Base-by-base conservation (phyloP, 495 filamentous ascomycete species). In the Amorphotheca resinae region DNA sequence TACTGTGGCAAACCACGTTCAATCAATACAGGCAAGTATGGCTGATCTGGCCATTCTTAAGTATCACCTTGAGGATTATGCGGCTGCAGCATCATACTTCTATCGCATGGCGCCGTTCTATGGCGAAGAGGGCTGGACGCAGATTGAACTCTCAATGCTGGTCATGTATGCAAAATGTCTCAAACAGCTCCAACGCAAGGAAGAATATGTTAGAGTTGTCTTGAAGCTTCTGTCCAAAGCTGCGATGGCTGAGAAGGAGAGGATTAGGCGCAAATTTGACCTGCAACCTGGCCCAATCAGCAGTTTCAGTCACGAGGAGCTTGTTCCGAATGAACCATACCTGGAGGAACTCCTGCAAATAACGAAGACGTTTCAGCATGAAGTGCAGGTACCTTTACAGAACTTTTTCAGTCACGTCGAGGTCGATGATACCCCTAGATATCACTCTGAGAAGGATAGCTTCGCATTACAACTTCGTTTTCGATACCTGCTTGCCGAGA, bases 41-140 rank as follows among this genome's bases (percentile, higher is more conserved):
- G 82, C 85, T 12, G 91, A 98, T 58, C 72, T 96, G 20, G 91
- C 91, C 4, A 69, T 85, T 9, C 63, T 94, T 39, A 83, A 86
- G 61, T 93, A 80, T 43, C 72, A 81, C 42, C 64, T 82, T 7
- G 65, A 69, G 15, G 83, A 95, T 48, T 89, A 79, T 58, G 68
- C 57, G 9, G 70, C 75, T 9, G 88, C 89, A 9, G 80, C 84
- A 1, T 75, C 70, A 2, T 88, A 84, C 53, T 87, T 96, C 57
- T 75, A 79, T 53, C 70, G 77, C n/a, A 73, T 88, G 42, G 80
- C 82, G 6, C 80, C 85, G 1, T 82, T 85, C 51, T 95, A 91
- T 55, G 82, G 79, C 0, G 80, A 80, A 38, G 77, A 74, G 49
- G 71, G 79, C 12, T 98, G 91, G 91, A 74, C 68, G 32, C 60